Evolutionary conservation across 345 rosid genomes (phyloP).

Genomic region (Heritiera littoralis): DNA sequence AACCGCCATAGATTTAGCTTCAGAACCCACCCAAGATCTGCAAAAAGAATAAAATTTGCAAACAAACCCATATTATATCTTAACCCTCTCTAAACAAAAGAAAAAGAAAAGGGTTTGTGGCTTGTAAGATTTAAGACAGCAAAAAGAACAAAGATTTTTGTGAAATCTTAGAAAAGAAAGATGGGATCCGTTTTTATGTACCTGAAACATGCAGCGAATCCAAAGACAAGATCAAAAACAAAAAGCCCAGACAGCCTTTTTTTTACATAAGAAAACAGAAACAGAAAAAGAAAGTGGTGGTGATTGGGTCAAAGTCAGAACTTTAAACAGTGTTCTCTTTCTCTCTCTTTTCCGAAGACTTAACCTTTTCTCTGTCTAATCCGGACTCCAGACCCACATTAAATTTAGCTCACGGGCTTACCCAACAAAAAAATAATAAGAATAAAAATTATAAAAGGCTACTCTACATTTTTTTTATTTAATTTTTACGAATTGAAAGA

Average conservation of each 20-base stretch:
- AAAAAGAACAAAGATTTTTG: background rate
- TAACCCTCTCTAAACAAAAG: background rate
- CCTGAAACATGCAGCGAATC: slow-evolving; percentile 18
- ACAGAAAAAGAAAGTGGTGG: background rate
- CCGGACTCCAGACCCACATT: slow-evolving; percentile 28
- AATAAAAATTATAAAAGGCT: background rate
- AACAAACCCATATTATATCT: slow-evolving; percentile 13
- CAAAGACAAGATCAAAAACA: slow-evolving; percentile 19
- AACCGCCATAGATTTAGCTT: slow-evolving; percentile 15
- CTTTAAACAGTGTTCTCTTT: background rate
- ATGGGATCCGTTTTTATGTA: slow-evolving; percentile 18
- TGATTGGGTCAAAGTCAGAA: slow-evolving; percentile 15
- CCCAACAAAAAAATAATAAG: background rate
- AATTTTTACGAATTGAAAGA: no score
- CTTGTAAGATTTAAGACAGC: slow-evolving; percentile 17
- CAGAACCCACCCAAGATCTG: slow-evolving; percentile 36
- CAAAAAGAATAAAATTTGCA: background rate
- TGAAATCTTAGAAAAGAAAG: background rate
- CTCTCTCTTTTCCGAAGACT: background rate
- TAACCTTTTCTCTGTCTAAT: slow-evolving; percentile 17
- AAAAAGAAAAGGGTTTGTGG: background rate
- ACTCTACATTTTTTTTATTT: background rate
- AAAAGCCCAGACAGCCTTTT: slow-evolving; percentile 10
- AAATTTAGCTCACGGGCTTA: slow-evolving; percentile 24
- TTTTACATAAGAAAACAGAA: background rate